Percentiles rank a stretch among this genome's conserved stretches.
These are phyloP conservation scores for Magnusiomyces fungicola DNA, from an alignment of 1,139 yeast species.

Conservation along the genomic window DNA sequence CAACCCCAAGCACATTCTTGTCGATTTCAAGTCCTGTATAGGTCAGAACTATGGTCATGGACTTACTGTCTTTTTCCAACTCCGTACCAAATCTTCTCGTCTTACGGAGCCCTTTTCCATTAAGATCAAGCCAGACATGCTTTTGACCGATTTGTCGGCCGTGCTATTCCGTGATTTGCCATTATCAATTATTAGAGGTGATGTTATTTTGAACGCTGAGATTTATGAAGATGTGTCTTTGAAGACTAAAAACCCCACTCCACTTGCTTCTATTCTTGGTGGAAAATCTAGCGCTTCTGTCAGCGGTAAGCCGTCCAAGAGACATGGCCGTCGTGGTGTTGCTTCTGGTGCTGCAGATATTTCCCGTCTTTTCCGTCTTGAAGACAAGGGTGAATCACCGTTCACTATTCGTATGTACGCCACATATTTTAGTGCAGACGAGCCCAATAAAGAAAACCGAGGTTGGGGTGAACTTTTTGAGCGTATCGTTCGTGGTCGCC, in stretches of 20 bases:
- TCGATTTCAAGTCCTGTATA: slow-evolving; percentile 66
- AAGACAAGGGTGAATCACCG: slow-evolving; percentile 58
- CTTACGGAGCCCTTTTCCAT: slow-evolving; percentile 78
- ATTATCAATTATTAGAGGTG: slow-evolving; percentile 40
- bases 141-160: slow-evolving; percentile 62
- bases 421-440: slow-evolving; percentile 43
- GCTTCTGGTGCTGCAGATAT: slow-evolving; percentile 89
- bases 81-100: slow-evolving; percentile 57
- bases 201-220: slow-evolving; percentile 29
- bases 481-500: slow-evolving; percentile 69
- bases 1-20: slow-evolving; percentile 68
- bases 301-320: slow-evolving; percentile 17
- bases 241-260: slow-evolving; percentile 16
- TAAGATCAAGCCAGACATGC: slow-evolving; percentile 54
- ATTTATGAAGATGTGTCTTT: slow-evolving; percentile 29
- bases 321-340: slow-evolving; percentile 59
- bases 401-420: slow-evolving; percentile 69
- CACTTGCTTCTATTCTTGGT: slow-evolving; percentile 12
- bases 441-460: slow-evolving; percentile 39
- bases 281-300: slow-evolving; percentile 2
- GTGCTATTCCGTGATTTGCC: slow-evolving; percentile 77
- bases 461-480: slow-evolving; percentile 92
- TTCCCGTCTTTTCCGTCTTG: slow-evolving; percentile 65
- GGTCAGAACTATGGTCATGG: slow-evolving; percentile 52
- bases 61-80: slow-evolving; percentile 63